phyloP scores from a whole-genome alignment of 2,329 filamentous ascomycete genomes.

The Aspergillus sp. region DNA sequence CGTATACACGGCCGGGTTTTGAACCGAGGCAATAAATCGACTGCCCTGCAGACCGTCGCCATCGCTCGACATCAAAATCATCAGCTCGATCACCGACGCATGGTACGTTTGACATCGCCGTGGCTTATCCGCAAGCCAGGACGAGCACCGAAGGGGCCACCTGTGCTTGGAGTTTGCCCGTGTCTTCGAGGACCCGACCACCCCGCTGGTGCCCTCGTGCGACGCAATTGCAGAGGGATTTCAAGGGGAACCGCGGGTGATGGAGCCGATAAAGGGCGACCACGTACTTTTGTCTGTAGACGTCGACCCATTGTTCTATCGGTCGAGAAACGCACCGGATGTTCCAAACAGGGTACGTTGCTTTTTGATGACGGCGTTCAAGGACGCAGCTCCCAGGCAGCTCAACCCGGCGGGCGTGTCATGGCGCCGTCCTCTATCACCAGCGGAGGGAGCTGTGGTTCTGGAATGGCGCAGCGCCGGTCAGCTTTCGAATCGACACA shows the following conservation, averaged over 20 bases:
- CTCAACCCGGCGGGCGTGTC: no score
- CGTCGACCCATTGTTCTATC: no score
- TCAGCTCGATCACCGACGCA: not conserved
- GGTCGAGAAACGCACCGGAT: no score
- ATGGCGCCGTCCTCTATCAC: no score
- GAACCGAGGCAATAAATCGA: not conserved
- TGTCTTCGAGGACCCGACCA: not conserved
- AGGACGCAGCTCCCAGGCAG: not conserved
- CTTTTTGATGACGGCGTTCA: not conserved
- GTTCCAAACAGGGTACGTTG: no score
- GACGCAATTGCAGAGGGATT: conserved; percentile 1
- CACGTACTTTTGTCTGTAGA: not conserved
- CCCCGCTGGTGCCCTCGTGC: not conserved
- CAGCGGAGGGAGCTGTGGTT: not conserved
- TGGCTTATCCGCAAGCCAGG: not conserved
- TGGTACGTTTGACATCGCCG: not conserved
- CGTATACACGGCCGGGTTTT: not conserved
- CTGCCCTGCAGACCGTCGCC: not conserved
- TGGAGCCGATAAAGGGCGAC: not conserved
- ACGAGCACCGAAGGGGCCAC: no score
- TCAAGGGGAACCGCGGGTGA: conserved; percentile 1
- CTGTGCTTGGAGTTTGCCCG: no score
- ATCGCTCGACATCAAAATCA: not conserved
- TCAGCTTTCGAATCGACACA: not conserved
- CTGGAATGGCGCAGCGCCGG: not conserved